phyloP scores from a whole-genome alignment of 768 basidiomycete genomes.

The Tylopilus cervinicoccineus region DNA sequence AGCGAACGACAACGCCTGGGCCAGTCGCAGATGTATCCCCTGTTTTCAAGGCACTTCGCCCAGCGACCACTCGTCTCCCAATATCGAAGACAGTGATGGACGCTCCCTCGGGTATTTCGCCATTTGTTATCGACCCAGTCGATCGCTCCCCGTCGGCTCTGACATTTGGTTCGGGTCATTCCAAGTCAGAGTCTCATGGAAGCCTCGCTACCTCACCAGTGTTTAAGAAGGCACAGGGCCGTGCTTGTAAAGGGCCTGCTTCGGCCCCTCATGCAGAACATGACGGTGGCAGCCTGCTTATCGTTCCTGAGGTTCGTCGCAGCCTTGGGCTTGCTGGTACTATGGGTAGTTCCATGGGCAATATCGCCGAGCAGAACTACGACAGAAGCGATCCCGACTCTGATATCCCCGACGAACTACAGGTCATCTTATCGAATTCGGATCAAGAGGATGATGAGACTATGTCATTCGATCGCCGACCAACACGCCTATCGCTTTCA shows the following conservation, averaged over 20 bases:
- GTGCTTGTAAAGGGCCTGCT: conserved; percentile 24
- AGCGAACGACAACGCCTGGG: conserved; percentile 52
- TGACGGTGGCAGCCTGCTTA: conserved; percentile 31
- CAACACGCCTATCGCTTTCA: conserved; percentile 13
- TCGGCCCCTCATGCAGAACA: conserved; percentile 14
- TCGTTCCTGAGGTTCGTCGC: conserved; percentile 49
- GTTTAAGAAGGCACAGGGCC: conserved; percentile 30
- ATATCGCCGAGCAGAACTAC: conserved; percentile 41
- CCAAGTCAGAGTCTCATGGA: conserved; percentile 26
- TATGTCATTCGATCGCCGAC: conserved; percentile 25
- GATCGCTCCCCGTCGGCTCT: conserved; percentile 30
- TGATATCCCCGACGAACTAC: conserved; percentile 79
- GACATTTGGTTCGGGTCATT: conserved; percentile 36
- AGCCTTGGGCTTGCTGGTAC: conserved; percentile 64
- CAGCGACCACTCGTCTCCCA: conserved; percentile 36
- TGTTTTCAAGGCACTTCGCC: conserved; percentile 56
- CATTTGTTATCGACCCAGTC: conserved; percentile 20
- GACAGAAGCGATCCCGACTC: conserved; percentile 65
- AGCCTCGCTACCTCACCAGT: conserved; percentile 30
- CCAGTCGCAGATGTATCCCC: conserved; percentile 56
- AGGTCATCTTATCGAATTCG: conserved; percentile 50
- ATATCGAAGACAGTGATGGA: conserved; percentile 17
- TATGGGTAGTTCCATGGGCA: conserved; percentile 56
- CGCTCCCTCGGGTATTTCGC: conserved; percentile 23
- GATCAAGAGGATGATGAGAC: conserved; percentile 41